These are phyloP conservation scores for Circinella umbellata DNA, from an alignment of 371 early-diverging fungal species.

Conservation along the genomic window DNA sequence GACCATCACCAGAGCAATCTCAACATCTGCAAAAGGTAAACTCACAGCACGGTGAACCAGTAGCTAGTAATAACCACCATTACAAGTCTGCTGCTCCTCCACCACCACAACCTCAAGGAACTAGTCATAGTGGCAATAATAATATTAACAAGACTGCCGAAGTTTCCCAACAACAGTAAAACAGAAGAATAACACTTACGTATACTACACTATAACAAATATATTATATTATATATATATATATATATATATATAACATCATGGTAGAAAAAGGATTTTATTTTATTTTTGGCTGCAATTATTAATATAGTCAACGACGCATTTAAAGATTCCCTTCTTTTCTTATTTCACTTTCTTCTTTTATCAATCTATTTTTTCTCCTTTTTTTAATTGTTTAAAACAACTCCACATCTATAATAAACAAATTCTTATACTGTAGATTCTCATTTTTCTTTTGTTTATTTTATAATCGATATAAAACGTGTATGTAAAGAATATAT, in stretches of 20 bases:
- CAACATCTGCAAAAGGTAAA: not conserved
- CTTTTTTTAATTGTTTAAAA: not conserved
- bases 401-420: not conserved
- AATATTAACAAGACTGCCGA: not conserved
- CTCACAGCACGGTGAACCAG: not conserved
- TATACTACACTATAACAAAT: no score
- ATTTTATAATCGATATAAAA: no score
- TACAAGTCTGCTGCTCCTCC: constrained; percentile 5
- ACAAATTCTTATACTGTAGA: no score
- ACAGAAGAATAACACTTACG: not conserved
- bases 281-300: not conserved
- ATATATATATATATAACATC: no score
- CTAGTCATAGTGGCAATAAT: not conserved
- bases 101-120: constrained; percentile 9
- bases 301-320: no score
- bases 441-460: no score
- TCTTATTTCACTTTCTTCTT: not conserved
- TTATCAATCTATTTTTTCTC: not conserved
- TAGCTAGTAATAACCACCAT: not conserved
- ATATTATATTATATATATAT: no score
- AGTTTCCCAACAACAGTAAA: constrained; percentile 3
- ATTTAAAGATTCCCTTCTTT: no score
- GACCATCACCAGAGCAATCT: not conserved
- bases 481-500: no score
- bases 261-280: not conserved